These are phyloP conservation scores for Boletus austroedulis DNA, from an alignment of 1,284 basidiomycete species.

Conservation along the genomic window DNA sequence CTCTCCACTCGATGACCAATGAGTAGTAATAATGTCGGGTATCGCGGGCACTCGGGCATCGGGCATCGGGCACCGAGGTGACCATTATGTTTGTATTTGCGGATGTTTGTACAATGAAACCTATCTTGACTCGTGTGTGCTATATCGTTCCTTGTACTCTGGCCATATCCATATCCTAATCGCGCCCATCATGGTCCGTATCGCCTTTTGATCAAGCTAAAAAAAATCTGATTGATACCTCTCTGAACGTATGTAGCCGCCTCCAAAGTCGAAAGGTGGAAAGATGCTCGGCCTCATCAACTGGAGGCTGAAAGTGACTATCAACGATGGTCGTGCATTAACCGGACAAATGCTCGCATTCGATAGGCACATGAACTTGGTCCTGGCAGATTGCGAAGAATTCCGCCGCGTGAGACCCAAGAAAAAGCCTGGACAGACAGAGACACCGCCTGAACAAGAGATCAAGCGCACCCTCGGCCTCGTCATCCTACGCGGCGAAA, in stretches of 20 bases:
- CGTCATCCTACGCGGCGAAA: slow-evolving; percentile 95
- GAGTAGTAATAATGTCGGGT: too few relatives aligned
- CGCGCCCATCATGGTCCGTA: slow-evolving; percentile 60
- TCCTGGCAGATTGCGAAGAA: slow-evolving; percentile 96
- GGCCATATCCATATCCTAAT: slow-evolving; percentile 27
- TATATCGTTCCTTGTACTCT: slow-evolving; percentile 20
- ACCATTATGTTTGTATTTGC: slow-evolving; percentile 27
- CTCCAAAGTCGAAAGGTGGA: slow-evolving; percentile 93
- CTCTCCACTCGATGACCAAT: neutral
- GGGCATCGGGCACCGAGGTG: neutral
- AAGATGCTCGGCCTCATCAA: slow-evolving; percentile 98
- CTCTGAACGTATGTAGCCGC: slow-evolving; percentile 52
- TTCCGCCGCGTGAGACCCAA: slow-evolving; percentile 87
- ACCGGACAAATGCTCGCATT: slow-evolving; percentile 99
- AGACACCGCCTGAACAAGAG: slow-evolving; percentile 83
- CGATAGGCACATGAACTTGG: slow-evolving; percentile 99
- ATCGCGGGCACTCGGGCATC: too few relatives aligned
- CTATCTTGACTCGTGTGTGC: slow-evolving; percentile 17
- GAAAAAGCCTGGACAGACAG: slow-evolving; percentile 74
- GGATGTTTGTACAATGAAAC: slow-evolving; percentile 23
- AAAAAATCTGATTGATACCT: slow-evolving; percentile 3
- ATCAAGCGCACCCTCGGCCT: slow-evolving; percentile 95
- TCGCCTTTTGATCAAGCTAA: slow-evolving; percentile 10
- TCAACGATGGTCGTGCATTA: slow-evolving; percentile 95
- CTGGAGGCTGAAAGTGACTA: slow-evolving; percentile 95